A percentile compares a stretch with the other conserved stretches of the same genome.
phyloP scores from a whole-genome alignment of 768 basidiomycete genomes.

The Phlebiopsis gigantea region DNA sequence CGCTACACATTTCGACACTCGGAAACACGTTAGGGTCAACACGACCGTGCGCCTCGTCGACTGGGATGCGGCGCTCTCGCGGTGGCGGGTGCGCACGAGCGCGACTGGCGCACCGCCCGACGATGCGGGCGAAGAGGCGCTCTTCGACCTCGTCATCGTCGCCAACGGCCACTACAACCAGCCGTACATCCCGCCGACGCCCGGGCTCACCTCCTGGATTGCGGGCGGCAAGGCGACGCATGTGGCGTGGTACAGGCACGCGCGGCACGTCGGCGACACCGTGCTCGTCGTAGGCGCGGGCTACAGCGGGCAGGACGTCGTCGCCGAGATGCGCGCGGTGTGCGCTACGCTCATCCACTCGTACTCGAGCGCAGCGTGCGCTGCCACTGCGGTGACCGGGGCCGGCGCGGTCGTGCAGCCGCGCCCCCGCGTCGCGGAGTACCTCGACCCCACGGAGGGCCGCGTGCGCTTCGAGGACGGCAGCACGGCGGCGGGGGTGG shows the following conservation, averaged over 20 bases:
- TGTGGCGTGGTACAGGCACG: constrained; percentile 56
- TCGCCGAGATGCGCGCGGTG: constrained; percentile 45
- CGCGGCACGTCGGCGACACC: constrained; percentile 31
- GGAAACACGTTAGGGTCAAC: constrained; percentile 57
- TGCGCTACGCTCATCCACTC: constrained; percentile 53
- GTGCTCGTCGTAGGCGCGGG: constrained; percentile 39
- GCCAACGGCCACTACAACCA: constrained; percentile 79
- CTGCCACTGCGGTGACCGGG: constrained; percentile 16
- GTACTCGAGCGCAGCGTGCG: constrained; percentile 26
- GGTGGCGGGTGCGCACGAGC: constrained; percentile 40
- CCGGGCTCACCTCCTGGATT: constrained; percentile 60
- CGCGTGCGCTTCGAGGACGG: constrained; percentile 59
- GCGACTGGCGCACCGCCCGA: background rate
- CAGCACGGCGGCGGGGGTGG: constrained; percentile 45
- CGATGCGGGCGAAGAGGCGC: constrained; percentile 22
- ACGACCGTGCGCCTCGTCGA: constrained; percentile 45
- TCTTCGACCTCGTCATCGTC: constrained; percentile 61
- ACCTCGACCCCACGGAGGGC: constrained; percentile 33
- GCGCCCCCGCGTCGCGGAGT: constrained; percentile 18
- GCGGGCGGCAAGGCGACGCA: constrained; percentile 48
- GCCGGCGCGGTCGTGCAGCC: constrained; percentile 35
- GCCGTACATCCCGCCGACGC: constrained; percentile 46
- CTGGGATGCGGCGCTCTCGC: constrained; percentile 27
- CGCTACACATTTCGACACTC: constrained; percentile 54
- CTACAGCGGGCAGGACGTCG: constrained; percentile 68